Percentiles rank a stretch among this genome's conserved stretches.
These are phyloP conservation scores for Meyerozyma athensensis DNA, from an alignment of 1,139 yeast genomes.

Conservation along the genomic window DNA sequence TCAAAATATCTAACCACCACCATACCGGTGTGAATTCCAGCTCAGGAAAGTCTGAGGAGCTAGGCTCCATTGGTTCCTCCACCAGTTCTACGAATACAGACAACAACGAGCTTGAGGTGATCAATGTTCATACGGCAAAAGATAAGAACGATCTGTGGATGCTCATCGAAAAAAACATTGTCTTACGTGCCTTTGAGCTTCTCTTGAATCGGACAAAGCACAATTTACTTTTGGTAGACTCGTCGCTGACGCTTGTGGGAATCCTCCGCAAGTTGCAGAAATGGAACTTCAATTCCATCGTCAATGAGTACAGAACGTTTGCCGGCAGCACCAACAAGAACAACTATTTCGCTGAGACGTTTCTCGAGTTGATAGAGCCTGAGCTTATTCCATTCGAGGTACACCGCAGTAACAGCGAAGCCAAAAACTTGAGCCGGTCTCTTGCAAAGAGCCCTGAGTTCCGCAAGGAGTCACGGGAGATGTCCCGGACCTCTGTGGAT, in stretches of 20 bases:
- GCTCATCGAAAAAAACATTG: slow-evolving; percentile 57
- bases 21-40: slow-evolving; percentile 24
- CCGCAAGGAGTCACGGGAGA: background rate
- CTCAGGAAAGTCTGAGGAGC: slow-evolving; percentile 15
- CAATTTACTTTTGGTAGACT: slow-evolving; percentile 72
- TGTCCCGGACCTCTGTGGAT: background rate
- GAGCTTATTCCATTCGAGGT: slow-evolving; percentile 45
- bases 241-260: slow-evolving; percentile 76
- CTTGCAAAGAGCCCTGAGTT: slow-evolving; percentile 5
- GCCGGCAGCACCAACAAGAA: slow-evolving; percentile 57
- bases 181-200: slow-evolving; percentile 53
- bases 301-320: slow-evolving; percentile 78
- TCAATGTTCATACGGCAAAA: slow-evolving; percentile 11
- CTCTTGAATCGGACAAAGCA: slow-evolving; percentile 61
- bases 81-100: slow-evolving; percentile 13
- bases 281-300: slow-evolving; percentile 82
- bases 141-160: slow-evolving; percentile 59
- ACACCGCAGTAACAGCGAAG: slow-evolving; percentile 24
- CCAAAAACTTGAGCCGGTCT: slow-evolving; percentile 9
- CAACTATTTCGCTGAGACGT: slow-evolving; percentile 78
- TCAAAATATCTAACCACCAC: slow-evolving; percentile 40
- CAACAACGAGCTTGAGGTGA: slow-evolving; percentile 9
- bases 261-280: slow-evolving; percentile 75
- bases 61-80: slow-evolving; percentile 12
- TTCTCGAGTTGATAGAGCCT: slow-evolving; percentile 64